Evolutionary conservation across 2,329 filamentous ascomycete genomes (phyloP).

Genomic region (Sporothrix pallida): DNA sequence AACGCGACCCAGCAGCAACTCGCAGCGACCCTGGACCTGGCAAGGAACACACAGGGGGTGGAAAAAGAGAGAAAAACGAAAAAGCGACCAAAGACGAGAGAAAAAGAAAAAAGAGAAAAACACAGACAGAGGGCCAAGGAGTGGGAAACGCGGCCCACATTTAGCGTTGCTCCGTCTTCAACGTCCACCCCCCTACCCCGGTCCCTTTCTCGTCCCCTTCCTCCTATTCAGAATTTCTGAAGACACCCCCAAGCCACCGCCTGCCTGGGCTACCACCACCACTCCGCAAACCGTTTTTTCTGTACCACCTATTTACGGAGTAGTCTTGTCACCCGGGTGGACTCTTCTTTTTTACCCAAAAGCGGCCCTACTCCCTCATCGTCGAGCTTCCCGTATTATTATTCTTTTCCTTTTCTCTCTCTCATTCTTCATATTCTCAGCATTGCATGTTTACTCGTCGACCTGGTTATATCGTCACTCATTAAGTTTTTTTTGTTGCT

Average conservation of each 20-base stretch:
- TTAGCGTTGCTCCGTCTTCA: slow-evolving; percentile 34
- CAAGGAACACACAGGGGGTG: slow-evolving; percentile 11
- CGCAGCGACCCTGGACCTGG: slow-evolving; percentile 35
- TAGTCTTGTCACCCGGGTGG: slow-evolving; percentile 14
- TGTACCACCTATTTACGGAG: slow-evolving; percentile 26
- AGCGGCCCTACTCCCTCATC: slow-evolving; percentile 32
- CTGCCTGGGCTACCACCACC: slow-evolving; percentile 34
- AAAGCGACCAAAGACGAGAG: background rate
- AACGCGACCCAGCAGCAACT: slow-evolving; percentile 36
- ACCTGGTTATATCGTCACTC: slow-evolving; percentile 34
- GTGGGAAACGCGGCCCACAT: slow-evolving; percentile 31
- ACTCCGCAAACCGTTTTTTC: slow-evolving; percentile 37
- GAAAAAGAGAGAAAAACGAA: slow-evolving; percentile 3
- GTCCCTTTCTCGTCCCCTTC: background rate
- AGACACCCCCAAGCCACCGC: slow-evolving; percentile 34
- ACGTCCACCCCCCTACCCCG: slow-evolving; percentile 31
- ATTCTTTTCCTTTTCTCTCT: slow-evolving; percentile 22
- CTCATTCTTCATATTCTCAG: slow-evolving; percentile 25
- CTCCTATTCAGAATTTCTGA: slow-evolving; percentile 14
- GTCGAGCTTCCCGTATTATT: slow-evolving; percentile 18
- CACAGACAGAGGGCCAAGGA: slow-evolving; percentile 13
- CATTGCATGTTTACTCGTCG: slow-evolving; percentile 6
- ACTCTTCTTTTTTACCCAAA: slow-evolving; percentile 31
- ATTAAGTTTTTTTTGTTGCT: slow-evolving; percentile 34
- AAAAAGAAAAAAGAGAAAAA: slow-evolving; percentile 22